Conservation (phyloP, 2,329 filamentous ascomycete species). For the Ceratocystis harringtonii region DNA sequence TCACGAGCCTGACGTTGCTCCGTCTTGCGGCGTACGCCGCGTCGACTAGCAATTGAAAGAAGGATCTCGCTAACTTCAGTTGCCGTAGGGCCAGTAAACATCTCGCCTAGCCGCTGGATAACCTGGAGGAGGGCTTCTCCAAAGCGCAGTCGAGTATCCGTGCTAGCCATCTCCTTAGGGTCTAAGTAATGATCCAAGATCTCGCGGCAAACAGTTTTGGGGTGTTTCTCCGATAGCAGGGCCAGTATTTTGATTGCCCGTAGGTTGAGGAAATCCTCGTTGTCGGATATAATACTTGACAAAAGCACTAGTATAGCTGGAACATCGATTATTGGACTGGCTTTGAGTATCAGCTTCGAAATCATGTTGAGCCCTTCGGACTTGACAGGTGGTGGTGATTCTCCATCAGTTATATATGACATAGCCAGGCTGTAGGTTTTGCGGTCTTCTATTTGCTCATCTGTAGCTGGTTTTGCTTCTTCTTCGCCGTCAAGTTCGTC, state of each 20-base stretch:
- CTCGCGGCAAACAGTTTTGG: slow-evolving; percentile 45
- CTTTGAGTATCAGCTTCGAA: slow-evolving; percentile 38
- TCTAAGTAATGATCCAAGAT: slow-evolving; percentile 55
- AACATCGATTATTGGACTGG: slow-evolving; percentile 49
- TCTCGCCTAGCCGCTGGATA: slow-evolving; percentile 43
- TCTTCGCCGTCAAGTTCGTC: slow-evolving; percentile 36
- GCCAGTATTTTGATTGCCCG: slow-evolving; percentile 51
- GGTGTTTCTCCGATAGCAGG: slow-evolving; percentile 45
- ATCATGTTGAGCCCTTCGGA: slow-evolving; percentile 49
- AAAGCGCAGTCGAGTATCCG: slow-evolving; percentile 52
- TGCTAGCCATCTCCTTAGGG: slow-evolving; percentile 37
- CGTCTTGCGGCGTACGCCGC: slow-evolving; percentile 45
- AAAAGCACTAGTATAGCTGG: slow-evolving; percentile 48
- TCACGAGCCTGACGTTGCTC: slow-evolving; percentile 39
- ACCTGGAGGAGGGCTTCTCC: slow-evolving; percentile 53
- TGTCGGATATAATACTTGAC: slow-evolving; percentile 47
- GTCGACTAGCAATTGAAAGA: slow-evolving; percentile 48
- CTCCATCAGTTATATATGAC: slow-evolving; percentile 45
- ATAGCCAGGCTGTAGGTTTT: slow-evolving; percentile 48
- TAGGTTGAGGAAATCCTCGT: slow-evolving; percentile 57
- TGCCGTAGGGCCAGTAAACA: slow-evolving; percentile 40
- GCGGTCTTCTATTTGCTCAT: slow-evolving; percentile 42
- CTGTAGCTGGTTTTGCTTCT: slow-evolving; percentile 28
- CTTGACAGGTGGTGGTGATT: slow-evolving; percentile 51
- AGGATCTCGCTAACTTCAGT: slow-evolving; percentile 40